Conservation (phyloP, 371 early-diverging fungal species). For the Dinochytrium kinnereticum region DNA sequence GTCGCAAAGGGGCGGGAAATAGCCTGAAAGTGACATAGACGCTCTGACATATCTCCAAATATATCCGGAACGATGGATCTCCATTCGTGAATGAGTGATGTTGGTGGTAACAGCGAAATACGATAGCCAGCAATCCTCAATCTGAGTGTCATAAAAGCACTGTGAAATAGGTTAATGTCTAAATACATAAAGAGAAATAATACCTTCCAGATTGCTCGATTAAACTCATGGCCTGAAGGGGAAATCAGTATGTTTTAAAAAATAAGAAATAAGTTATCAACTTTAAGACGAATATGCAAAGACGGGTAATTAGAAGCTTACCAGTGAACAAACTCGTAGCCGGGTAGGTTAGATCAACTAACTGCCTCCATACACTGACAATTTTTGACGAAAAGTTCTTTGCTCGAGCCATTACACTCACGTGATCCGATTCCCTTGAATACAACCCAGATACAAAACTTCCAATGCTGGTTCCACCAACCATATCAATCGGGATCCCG, state of each 20-base stretch:
- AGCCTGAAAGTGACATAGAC: constrained; percentile 97
- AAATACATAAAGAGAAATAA: background rate
- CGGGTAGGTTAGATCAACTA: constrained; percentile 97
- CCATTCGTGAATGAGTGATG: constrained; percentile 93
- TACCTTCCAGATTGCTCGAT: constrained; percentile 91
- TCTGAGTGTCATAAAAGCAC: constrained; percentile 88
- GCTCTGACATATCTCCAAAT: constrained; percentile 98
- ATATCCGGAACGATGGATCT: constrained; percentile 89
- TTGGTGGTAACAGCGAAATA: constrained; percentile 98
- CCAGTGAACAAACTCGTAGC: constrained; percentile 88
- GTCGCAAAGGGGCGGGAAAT: constrained; percentile 94
- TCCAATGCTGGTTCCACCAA: constrained; percentile 99
- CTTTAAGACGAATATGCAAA: background rate
- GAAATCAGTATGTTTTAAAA: constrained; percentile 6
- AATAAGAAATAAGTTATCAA: too few species aligned
- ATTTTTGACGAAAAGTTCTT: constrained; percentile 85
- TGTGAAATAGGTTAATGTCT: constrained; percentile 2
- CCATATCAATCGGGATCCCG: constrained; percentile 97
- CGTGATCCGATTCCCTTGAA: constrained; percentile 87
- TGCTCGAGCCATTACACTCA: constrained; percentile 84
- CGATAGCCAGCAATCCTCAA: constrained; percentile 98
- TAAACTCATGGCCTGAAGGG: constrained; percentile 85
- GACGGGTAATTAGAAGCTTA: constrained; percentile 4
- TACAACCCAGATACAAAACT: constrained; percentile 97
- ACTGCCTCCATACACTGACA: constrained; percentile 84